Base-by-base conservation (phyloP, 2,329 filamentous ascomycete species). In the Microcyclosporella mali region DNA sequence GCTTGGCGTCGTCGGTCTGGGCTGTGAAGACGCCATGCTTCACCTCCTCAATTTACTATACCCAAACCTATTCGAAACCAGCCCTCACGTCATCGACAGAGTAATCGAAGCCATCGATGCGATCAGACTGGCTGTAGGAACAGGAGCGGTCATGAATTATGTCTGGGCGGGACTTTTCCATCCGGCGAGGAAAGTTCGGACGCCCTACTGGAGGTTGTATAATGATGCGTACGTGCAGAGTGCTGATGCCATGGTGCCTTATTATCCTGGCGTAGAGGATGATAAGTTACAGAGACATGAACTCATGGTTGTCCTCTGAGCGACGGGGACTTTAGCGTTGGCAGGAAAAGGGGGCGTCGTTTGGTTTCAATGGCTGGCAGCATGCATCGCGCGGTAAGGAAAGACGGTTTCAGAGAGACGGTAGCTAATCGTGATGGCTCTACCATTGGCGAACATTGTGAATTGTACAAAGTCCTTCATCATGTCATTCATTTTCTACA, bases 151-250 rank as follows among this genome's bases (percentile, higher is more conserved):
- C 28, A 84, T 98, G 77, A 98, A 98, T 70, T 98, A 98, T 65
- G 84, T 97, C 47, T 97, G 89, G 89, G 90, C 92, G 0, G 92
- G 92, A 14, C 73, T 98, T 14, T 98, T 98, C 75, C 94, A 98
- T 63, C 90, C 92, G 0, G 92, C 92, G 2, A 79, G 92, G 50
- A 97, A 97, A 70, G 92, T 98, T 41, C 79, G 92, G 48, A 83
- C 81, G 51, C 92, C 94, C 15, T 98, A 97, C 70, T 98, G 92
- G 90, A 77, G 92, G 45, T 71, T 98, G 33, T 95, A 95, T 70
- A 98, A 98, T 59, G 88, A 95, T 65, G 88, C 89, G 3, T 98
- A 98, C 62, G 90, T 97, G 36, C 87, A 94, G 62, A 82, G 78
- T 25, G 90, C 90, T 14, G 92, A 98, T 66, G 81, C 88, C 19